These are phyloP conservation scores for Amesomyces nigricolor DNA, from an alignment of 2,329 filamentous ascomycete species.

Conservation along the genomic window DNA sequence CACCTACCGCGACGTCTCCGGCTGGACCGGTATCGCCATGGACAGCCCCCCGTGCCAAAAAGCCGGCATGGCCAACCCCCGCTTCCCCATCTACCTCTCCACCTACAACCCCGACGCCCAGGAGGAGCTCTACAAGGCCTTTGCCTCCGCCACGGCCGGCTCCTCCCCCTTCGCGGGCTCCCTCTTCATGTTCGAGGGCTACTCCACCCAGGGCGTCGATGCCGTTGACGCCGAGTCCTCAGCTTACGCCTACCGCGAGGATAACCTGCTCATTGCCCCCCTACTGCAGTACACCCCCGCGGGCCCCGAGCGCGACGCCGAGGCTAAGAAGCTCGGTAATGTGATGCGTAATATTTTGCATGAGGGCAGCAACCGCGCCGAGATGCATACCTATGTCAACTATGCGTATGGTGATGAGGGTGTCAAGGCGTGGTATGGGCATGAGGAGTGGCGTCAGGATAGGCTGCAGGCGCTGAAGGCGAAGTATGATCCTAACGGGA, in stretches of 20 bases:
- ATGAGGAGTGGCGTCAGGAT: slow-evolving; percentile 43
- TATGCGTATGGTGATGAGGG: slow-evolving; percentile 47
- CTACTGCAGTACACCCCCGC: slow-evolving; percentile 35
- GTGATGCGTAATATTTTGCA: slow-evolving; percentile 35
- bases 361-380: slow-evolving; percentile 30
- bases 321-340: slow-evolving; percentile 35
- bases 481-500: slow-evolving; percentile 40
- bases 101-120: slow-evolving; percentile 33
- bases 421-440: slow-evolving; percentile 40
- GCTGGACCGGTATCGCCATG: slow-evolving; percentile 38
- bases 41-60: slow-evolving; percentile 39
- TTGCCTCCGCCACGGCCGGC: slow-evolving; percentile 27
- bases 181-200: slow-evolving; percentile 53
- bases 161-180: slow-evolving; percentile 29
- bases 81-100: slow-evolving; percentile 41
- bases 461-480: slow-evolving; percentile 42
- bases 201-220: slow-evolving; percentile 42
- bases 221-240: slow-evolving; percentile 32
- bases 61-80: slow-evolving; percentile 34
- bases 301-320: slow-evolving; percentile 30
- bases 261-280: slow-evolving; percentile 39
- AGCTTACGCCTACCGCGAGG: slow-evolving; percentile 42
- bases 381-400: slow-evolving; percentile 43
- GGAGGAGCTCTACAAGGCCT: slow-evolving; percentile 31
- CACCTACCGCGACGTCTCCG: slow-evolving; percentile 41